Evolutionary conservation across 169 alveolate species (phyloP), one percentile per base, ranked within the genome.

Genomic region (Eimeria acervulina): DNA sequence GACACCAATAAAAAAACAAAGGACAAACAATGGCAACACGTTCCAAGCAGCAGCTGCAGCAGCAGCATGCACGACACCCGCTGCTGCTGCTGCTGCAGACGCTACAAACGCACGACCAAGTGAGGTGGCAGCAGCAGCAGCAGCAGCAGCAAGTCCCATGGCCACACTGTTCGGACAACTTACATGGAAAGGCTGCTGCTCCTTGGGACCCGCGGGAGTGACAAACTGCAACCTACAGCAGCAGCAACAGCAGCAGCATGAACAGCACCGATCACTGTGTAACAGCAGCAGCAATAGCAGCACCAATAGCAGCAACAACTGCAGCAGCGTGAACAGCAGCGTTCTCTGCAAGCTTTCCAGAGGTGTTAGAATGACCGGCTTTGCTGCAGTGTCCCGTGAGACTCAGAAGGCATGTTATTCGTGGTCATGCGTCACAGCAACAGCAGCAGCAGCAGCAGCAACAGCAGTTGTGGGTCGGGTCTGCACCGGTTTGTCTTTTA

Each of bases 401-500:
- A n/a, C 13, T 63, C 38, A 6, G 13, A 63, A 63, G 74, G 5
- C 10, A n/a, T 6, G 26, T 78, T n/a, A 10, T 76, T 28, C 55
- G 21, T 44, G 21, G 80, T 33, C 33, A 47, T 31, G 70, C 78
- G 7, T 10, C 70, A 26, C 83, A 36, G 80, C 55, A 51, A 17
- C 0, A 52, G 26, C 94, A 36, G 42, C 55, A 47, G 36, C 94
- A 51, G 7, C 52, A 87, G 80, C 83, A 63, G 94, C 55, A 87
- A 42, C 36, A 52, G 40, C 94, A 47, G 52, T 28, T 8, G 63
- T 26, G 12, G 94, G 15, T 21, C 66, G 38, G 40, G 83, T 23
- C n/a, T 51, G n/a, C 72, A 83, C 91, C 72, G 96, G 96, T 17
- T 44, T 44, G 85, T 87, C 85, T 38, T 55, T 66, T 31, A 85